Evolutionary conservation across 2,329 filamentous ascomycete genomes (phyloP).

Genomic region (Ophiosphaerella korrae): DNA sequence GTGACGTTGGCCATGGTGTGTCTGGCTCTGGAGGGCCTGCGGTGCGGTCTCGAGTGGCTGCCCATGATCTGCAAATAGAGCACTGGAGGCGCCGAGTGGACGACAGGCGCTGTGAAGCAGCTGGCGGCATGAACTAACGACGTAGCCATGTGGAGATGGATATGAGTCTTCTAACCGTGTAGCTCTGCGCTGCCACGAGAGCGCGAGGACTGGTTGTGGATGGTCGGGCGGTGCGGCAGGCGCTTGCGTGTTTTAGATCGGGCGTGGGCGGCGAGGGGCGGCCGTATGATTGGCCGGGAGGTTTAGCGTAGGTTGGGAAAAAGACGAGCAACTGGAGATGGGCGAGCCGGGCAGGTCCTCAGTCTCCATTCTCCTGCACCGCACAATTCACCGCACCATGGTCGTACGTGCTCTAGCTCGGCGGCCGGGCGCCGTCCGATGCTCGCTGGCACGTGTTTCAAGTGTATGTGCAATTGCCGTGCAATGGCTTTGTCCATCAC

Average conservation of each 20-base stretch:
- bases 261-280: constrained; percentile 7
- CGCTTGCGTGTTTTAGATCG: constrained; percentile 37
- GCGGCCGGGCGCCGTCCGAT: constrained; percentile 32
- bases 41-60: constrained; percentile 16
- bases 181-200: constrained; percentile 27
- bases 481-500: constrained; percentile 8
- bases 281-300: constrained; percentile 39
- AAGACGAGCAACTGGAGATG: constrained; percentile 13
- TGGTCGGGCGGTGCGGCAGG: constrained; percentile 38
- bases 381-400: constrained; percentile 24
- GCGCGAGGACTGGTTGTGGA: constrained; percentile 14
- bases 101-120: constrained; percentile 27
- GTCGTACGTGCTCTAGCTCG: constrained; percentile 41
- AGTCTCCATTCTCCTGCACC: constrained; percentile 12
- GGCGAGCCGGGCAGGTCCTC: background rate
- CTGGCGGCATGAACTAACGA: constrained; percentile 18
- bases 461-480: constrained; percentile 24
- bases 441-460: constrained; percentile 23
- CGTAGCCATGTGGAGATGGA: constrained; percentile 26
- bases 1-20: constrained; percentile 15
- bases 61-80: constrained; percentile 38
- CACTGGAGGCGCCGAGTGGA: constrained; percentile 41
- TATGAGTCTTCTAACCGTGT: constrained; percentile 33
- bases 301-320: constrained; percentile 26
- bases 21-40: constrained; percentile 9